Evolutionary conservation across 1,139 yeast genomes (phyloP).

Genomic region (Blastobotrys arbuscula): DNA sequence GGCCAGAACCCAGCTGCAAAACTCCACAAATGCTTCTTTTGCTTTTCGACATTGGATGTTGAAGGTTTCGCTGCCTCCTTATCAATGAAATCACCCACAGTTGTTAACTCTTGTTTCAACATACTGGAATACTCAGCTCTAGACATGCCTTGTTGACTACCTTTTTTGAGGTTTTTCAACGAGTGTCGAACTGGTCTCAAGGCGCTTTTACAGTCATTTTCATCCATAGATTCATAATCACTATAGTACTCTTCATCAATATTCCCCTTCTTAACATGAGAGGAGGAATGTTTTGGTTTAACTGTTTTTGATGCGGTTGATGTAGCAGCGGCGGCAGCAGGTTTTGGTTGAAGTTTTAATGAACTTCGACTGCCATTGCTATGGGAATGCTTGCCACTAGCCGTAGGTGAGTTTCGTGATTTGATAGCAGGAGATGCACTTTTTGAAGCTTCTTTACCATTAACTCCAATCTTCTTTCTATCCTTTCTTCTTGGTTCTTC

Average conservation of each 20-base stretch:
- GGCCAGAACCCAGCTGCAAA: conserved; percentile 95
- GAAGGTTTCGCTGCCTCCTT: conserved; percentile 25
- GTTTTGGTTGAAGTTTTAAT: conserved; percentile 5
- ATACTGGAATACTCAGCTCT: conserved; percentile 79
- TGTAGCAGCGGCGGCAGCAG: not conserved
- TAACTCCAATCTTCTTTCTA: not conserved
- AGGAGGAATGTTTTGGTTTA: not conserved
- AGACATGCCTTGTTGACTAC: conserved; percentile 66
- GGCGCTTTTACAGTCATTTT: conserved; percentile 55
- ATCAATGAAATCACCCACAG: conserved; percentile 73
- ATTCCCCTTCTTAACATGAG: conserved; percentile 6
- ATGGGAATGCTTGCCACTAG: conserved; percentile 1
- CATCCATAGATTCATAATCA: conserved; percentile 82
- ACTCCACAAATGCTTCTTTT: conserved; percentile 77
- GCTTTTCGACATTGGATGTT: conserved; percentile 34
- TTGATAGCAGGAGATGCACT: conserved; percentile 2
- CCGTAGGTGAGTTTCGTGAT: not conserved
- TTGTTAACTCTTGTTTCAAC: conserved; percentile 64
- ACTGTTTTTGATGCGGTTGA: not conserved
- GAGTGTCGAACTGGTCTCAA: conserved; percentile 74
- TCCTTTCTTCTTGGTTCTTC: conserved; percentile 4
- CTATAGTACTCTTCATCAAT: conserved; percentile 39
- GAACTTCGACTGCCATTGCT: not conserved
- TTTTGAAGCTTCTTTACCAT: not conserved
- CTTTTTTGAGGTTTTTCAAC: conserved; percentile 67